Base-by-base conservation (phyloP, 1,284 basidiomycete species). In the Cryptococcus jaspeensis region DNA sequence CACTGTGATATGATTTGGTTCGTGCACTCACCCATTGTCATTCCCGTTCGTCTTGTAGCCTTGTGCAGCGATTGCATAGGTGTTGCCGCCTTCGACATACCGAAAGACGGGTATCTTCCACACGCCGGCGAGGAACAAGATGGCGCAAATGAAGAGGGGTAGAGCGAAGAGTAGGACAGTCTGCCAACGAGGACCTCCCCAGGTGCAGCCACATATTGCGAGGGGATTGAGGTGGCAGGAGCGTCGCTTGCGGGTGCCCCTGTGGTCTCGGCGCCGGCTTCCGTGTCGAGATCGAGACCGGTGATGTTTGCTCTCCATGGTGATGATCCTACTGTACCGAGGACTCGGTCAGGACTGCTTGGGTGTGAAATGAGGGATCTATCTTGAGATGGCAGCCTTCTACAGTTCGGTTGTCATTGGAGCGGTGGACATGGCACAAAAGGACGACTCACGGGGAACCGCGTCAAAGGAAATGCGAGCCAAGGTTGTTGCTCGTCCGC, bases 81-180 rank as follows among this genome's bases (percentile, higher is more conserved):
- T 36, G 15, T 18, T 16, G 9, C 42, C 37, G 5, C 40, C 50
- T n/a, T 43, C 37, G 3, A n/a, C 36, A 46, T 54, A 61, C n/a
- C 37, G 37, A 48, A 56, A 63, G 6, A 63, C 55, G 18, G 55
- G 46, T 12, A 60, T 25, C 22, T 48, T 35, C 44, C 50, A 59
- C 18, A 59, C 49, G 6, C 59, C 60, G n/a, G 55, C 55, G 13
- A 62, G 36, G 23, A 56, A 55, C 35, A 56, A 44, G 9, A 64
- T 12, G 2, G 52, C 35, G 16, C 47, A 42, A 12, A 55, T 55
- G 0, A 38, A 40, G 11, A 55, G 43, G 4, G 60, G 58, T 45
- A 55, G 5, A 9, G 59, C 18, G 50, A 59, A 28, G 16, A 61
- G 44, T 8, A 61, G n/a, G 36, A 52, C 28, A 15, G 52, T 38